These are phyloP conservation scores for Elaeagnus macrophylla DNA, from an alignment of 306 rosid genomes.

Conservation along the genomic window DNA sequence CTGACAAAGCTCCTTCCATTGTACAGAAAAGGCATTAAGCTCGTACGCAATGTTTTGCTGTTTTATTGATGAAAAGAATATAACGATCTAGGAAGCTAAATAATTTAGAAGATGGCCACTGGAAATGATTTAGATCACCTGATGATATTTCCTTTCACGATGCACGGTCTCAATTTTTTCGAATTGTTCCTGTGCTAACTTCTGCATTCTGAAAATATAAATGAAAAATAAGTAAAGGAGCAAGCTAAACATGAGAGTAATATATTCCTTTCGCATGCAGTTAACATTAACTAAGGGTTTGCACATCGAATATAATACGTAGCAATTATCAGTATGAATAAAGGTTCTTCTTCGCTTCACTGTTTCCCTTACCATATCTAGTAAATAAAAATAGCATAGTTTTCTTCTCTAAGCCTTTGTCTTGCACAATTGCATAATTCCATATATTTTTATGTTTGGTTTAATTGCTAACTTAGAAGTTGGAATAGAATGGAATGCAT, in stretches of 20 bases:
- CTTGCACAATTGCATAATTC: no score
- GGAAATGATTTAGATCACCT: slow-evolving; percentile 41
- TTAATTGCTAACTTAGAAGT: no score
- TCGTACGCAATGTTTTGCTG: slow-evolving; percentile 91
- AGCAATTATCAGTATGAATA: no score
- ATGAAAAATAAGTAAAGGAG: slow-evolving; percentile 17
- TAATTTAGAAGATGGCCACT: slow-evolving; percentile 7
- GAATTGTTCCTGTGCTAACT: slow-evolving; percentile 60
- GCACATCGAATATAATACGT: background rate
- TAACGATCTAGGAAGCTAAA: slow-evolving; percentile 6
- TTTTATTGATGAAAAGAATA: slow-evolving; percentile 1
- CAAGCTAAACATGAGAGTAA: background rate
- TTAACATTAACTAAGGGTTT: background rate
- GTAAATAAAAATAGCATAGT: no score
- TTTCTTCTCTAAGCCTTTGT: no score
- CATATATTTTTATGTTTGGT: no score
- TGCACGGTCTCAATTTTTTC: slow-evolving; percentile 80
- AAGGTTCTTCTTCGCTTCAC: no score
- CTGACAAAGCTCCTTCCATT: slow-evolving; percentile 86
- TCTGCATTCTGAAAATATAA: slow-evolving; percentile 63
- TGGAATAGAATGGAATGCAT: no score
- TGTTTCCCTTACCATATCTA: no score
- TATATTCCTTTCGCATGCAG: no score
- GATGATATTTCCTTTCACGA: slow-evolving; percentile 91
- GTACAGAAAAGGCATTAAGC: slow-evolving; percentile 78